phyloP scores from a whole-genome alignment of 768 basidiomycete genomes.

The Agaricus sinodeliciosus region DNA sequence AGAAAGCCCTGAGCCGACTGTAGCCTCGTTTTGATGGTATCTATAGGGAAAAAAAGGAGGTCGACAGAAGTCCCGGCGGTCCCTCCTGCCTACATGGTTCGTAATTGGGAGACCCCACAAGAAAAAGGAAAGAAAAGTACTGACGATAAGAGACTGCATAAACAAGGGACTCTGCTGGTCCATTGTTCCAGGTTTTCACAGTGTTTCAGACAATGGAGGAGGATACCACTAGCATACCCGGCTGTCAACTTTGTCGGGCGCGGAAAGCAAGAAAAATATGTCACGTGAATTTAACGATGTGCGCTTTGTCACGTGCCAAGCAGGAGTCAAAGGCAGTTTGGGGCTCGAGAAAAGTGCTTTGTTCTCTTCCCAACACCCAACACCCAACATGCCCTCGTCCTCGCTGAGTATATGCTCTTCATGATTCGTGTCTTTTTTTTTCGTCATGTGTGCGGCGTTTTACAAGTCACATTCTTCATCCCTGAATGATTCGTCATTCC shows the following conservation, averaged over 20 bases:
- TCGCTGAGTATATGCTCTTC: background rate
- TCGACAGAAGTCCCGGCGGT: slow-evolving; percentile 92
- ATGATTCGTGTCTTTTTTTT: background rate
- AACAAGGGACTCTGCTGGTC: slow-evolving; percentile 31
- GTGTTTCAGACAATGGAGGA: background rate
- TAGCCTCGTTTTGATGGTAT: slow-evolving; percentile 93
- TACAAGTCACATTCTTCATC: background rate
- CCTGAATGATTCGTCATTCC: slow-evolving; percentile 6
- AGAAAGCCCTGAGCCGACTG: slow-evolving; percentile 86
- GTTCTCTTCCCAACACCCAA: slow-evolving; percentile 1
- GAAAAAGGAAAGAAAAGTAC: slow-evolving; percentile 13
- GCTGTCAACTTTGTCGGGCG: background rate
- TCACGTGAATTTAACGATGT: slow-evolving; percentile 6
- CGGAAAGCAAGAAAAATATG: background rate
- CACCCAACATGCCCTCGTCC: background rate
- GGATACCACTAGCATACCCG: background rate
- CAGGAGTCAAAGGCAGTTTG: slow-evolving; percentile 4
- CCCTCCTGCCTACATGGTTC: slow-evolving; percentile 62
- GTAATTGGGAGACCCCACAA: slow-evolving; percentile 3
- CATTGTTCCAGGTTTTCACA: background rate
- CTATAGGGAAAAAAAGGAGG: slow-evolving; percentile 93
- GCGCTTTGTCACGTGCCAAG: slow-evolving; percentile 2
- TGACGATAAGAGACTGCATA: slow-evolving; percentile 40
- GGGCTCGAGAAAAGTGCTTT: background rate
- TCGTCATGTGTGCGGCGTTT: too few relatives aligned